Evolutionary conservation across 1,284 basidiomycete species (phyloP), one percentile per base, ranked within the genome.

Genomic region (Ustilago sp.): DNA sequence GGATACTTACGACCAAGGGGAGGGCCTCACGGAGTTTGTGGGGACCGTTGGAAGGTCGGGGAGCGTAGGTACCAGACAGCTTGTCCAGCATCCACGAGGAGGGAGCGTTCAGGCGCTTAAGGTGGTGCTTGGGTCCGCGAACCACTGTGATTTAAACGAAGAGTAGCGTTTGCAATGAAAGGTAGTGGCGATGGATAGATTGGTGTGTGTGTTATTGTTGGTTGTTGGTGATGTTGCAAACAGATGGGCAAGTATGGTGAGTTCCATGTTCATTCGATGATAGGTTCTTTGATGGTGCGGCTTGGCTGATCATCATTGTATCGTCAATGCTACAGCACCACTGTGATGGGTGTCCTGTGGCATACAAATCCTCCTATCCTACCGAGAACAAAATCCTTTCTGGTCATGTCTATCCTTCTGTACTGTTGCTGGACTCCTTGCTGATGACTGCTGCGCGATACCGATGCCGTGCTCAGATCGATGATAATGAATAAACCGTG

Each of bases 81-180:
- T 99, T 99, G 91, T 98, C 95, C 83, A 99, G 91, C 94, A 99
- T 97, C 97, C 97, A 99, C 89, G 94, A 93, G 70, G 94, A 96
- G 80, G 97, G 97, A 83, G 97, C 97, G 84, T 92, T 92, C 81
- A 98, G 91, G 87, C 96, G 94, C 91, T 98, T 98, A 89, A 98
- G 91, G 88, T 99, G 96, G 90, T 98, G 98, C 92, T 94, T 96
- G 83, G 96, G 96, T 92, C 96, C 96, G 88, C 95, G 84, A 80
- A 84, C 84, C 84, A 83, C 79, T 81, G 75, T 41, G 31, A 61
- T 41, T 38, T 51, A 39, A 17, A n/a, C 13, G 43, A 58, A 59
- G 36, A 32, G 47, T 48, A 58, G 41, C 60, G 48, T 31, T 41
- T 35, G 52, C 31, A 34, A 35, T 11, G 8, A 8, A 51, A 47